Percentiles rank a stretch among this genome's conserved stretches.
Evolutionary conservation across 2,329 filamentous ascomycete species (phyloP).

Genomic region (Penicillium freii): DNA sequence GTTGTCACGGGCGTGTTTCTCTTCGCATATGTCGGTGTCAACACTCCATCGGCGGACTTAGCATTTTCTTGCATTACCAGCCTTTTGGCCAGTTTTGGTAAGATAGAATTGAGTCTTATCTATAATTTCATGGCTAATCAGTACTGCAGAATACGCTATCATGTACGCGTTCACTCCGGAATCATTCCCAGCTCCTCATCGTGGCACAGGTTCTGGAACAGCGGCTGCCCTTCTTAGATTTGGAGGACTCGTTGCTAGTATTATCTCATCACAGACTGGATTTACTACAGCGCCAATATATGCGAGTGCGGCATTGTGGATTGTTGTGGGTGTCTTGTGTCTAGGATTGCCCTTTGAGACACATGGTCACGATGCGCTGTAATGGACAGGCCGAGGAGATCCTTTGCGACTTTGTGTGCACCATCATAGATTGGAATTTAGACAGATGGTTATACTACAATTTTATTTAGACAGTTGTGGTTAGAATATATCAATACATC

Average conservation of each 20-base stretch:
- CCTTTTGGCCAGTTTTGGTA: slow-evolving; percentile 44
- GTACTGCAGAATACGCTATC: slow-evolving; percentile 29
- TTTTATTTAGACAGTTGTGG: not conserved
- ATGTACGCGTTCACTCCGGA: slow-evolving; percentile 33
- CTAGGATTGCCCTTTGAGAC: slow-evolving; percentile 49
- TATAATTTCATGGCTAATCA: not conserved
- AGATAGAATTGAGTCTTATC: not conserved
- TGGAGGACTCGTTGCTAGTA: slow-evolving; percentile 42
- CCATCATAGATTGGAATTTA: not conserved
- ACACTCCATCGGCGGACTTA: slow-evolving; percentile 35
- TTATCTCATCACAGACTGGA: slow-evolving; percentile 46
- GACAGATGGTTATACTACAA: not conserved
- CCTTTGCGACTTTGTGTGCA: not conserved
- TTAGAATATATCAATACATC: too few relatives aligned
- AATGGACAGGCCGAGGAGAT: not conserved
- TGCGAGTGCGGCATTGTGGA: slow-evolving; percentile 47
- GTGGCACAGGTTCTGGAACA: slow-evolving; percentile 29
- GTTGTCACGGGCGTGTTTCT: slow-evolving; percentile 49
- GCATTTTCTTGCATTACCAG: slow-evolving; percentile 44
- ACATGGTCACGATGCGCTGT: slow-evolving; percentile 31
- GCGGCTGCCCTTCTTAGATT: slow-evolving; percentile 34
- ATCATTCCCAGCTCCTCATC: slow-evolving; percentile 29
- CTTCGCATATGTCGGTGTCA: slow-evolving; percentile 47
- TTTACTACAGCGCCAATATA: slow-evolving; percentile 49
- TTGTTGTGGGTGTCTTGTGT: slow-evolving; percentile 43